A percentile compares a stretch with the other conserved stretches of the same genome.
Evolutionary conservation across 257 asterid species (phyloP).

Genomic region (Nicotiana undulata): DNA sequence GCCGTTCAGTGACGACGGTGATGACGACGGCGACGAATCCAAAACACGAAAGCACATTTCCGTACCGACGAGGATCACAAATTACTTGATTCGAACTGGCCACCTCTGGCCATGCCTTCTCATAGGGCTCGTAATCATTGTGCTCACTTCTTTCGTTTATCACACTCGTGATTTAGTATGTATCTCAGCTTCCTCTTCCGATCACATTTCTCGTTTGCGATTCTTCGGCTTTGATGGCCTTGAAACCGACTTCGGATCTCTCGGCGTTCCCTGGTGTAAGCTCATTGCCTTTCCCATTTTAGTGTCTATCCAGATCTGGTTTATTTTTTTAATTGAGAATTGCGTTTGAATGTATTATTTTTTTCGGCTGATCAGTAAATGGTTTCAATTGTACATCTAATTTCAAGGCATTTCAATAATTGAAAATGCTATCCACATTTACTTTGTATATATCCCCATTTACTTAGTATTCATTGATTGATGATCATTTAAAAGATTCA

Average conservation of each 20-base stretch:
- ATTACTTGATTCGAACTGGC: conserved; percentile 69
- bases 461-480: background rate
- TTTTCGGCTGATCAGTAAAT: background rate
- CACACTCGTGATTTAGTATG: conserved; percentile 81
- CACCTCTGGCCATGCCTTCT: conserved; percentile 63
- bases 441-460: background rate
- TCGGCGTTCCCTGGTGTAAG: conserved; percentile 99
- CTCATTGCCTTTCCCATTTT: background rate
- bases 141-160: conserved; percentile 33
- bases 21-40: conserved; percentile 54
- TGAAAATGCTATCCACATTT: background rate
- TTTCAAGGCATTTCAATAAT: background rate
- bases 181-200: conserved; percentile 64
- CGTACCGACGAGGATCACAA: conserved; percentile 34
- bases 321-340: background rate
- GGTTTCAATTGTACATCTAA: background rate
- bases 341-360: background rate
- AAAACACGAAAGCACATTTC: conserved; percentile 68
- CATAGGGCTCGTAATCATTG: conserved; percentile 39
- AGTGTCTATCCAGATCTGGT: conserved; percentile 2
- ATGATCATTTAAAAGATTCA: background rate
- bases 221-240: conserved; percentile 72
- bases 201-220: conserved; percentile 63
- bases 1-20: conserved; percentile 48
- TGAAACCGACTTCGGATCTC: conserved; percentile 89